Base-by-base conservation (phyloP, 495 filamentous ascomycete species). In the Penicillium egyptiacum region DNA sequence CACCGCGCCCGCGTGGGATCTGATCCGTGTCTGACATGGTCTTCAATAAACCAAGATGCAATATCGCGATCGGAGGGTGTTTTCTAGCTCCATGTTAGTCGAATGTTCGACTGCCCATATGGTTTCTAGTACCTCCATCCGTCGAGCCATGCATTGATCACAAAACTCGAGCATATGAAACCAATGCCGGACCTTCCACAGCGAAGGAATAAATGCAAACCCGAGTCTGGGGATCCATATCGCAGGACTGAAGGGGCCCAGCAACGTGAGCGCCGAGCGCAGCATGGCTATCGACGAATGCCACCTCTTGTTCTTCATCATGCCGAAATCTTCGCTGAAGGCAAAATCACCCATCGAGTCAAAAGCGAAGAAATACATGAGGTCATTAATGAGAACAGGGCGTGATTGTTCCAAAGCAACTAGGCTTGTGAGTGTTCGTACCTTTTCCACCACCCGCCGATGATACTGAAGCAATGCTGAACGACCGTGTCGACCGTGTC, bases 331-430 rank as follows among this genome's bases (percentile, higher is more conserved):
- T 26, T 62, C 57, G 56, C 64, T 69, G 60, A 79, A 78, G 14
- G 72, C 73, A 17, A 78, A 70, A 17, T 77, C 72, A 20, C 74
- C 70, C 61, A 80, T 73, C 1, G 76, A 68, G 39, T 79, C 75
- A 50, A 77, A 79, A 2, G 69, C 63, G 30, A 71, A 72, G 61
- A 65, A 75, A 30, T 65, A 63, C 39, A 75, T 65, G 49, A 69
- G 63, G 9, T 72, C 61, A 4, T 68, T 66, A 0, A 67, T 59
- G 14, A 65, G 57, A 20, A 75, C 20, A 1, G 70, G 56, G 17
- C 55, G 44, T 19, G 37, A 52, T 0, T 41, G 45, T 20, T 66
- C 25, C 10, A 20, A 11, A 6, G 14, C 3, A 12, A 53, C 25
- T 3, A 53, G 16, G 1, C 14, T 16, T 14, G 42, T 10, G 0